Percentiles rank a stretch among this genome's conserved stretches.
Evolutionary conservation across 1,139 yeast genomes (phyloP).

Genomic region (Sugiyamaella xylanicola): DNA sequence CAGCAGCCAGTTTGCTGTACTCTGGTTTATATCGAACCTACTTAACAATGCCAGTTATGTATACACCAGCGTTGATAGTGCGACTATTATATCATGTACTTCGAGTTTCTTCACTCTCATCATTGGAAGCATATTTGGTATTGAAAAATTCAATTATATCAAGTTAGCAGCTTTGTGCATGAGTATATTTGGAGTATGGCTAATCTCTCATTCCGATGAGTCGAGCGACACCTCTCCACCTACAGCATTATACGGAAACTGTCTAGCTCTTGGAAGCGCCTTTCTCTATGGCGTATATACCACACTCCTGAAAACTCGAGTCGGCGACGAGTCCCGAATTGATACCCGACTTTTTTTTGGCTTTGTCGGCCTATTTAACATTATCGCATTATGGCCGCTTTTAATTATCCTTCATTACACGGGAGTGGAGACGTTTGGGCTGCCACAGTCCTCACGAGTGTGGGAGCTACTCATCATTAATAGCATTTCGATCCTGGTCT

Average conservation of each 20-base stretch:
- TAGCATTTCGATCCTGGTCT: slow-evolving; percentile 74
- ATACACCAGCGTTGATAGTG: slow-evolving; percentile 90
- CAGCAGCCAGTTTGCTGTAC: slow-evolving; percentile 76
- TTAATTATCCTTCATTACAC: slow-evolving; percentile 62
- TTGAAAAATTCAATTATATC: slow-evolving; percentile 65
- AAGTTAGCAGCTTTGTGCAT: slow-evolving; percentile 71
- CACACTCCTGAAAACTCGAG: slow-evolving; percentile 72
- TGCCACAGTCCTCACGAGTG: slow-evolving; percentile 61
- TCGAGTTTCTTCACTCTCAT: slow-evolving; percentile 89
- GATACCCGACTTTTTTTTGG: slow-evolving; percentile 91
- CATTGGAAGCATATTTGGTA: slow-evolving; percentile 71
- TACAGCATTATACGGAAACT: slow-evolving; percentile 67
- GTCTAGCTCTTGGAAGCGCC: slow-evolving; percentile 81
- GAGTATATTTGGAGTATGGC: slow-evolving; percentile 75
- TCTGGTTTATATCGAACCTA: slow-evolving; percentile 90
- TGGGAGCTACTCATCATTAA: slow-evolving; percentile 61
- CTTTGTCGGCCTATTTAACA: slow-evolving; percentile 84
- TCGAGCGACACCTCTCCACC: slow-evolving; percentile 42
- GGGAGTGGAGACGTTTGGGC: slow-evolving; percentile 67
- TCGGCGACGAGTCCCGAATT: slow-evolving; percentile 69
- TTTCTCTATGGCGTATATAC: slow-evolving; percentile 89
- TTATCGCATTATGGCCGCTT: slow-evolving; percentile 81
- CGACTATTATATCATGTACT: slow-evolving; percentile 88
- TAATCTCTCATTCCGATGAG: slow-evolving; percentile 64
- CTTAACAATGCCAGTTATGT: slow-evolving; percentile 84